Base-by-base conservation (phyloP, 2,329 filamentous ascomycete species). In the Tolypocladium endophyticum region DNA sequence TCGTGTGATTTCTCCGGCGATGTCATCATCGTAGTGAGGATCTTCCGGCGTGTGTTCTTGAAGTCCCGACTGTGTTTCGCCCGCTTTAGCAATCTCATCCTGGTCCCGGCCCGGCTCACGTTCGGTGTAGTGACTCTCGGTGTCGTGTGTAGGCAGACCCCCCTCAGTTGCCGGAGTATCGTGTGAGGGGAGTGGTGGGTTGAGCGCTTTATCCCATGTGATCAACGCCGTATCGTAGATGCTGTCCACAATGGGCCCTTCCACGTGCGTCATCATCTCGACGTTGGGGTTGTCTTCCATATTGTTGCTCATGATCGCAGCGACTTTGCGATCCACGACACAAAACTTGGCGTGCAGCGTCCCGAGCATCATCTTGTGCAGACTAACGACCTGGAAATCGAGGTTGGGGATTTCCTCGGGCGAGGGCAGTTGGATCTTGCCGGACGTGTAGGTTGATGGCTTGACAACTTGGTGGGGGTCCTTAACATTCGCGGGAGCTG, bases 291-390 rank as follows among this genome's bases (percentile, higher is more conserved):
- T 92, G 63, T 90, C 85, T 70, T 85, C 79, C 56, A 92, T 88
- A 66, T 92, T 93, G 70, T 91, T 91, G 74, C 88, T 92, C 72
- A 89, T 87, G 1, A 92, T 70, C 1, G 89, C 75, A 0, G 82
- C 89, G n/a, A 87, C 77, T 62, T 81, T 83, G 8, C 89, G 80
- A 70, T 93, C 89, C 1, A 92, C 83, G 1, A 92, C 76, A 78
- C 90, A 88, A 68, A 87, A 91, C 68, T 93, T 93, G 62, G 85
- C 79, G 67, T 92, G 89, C 47, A 92, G 87, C 0, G 89, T 93
- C 0, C 89, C 89, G 3, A 92, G 72, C 1, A 88, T 72, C 1
- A 88, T 81, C 16, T 80, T 79, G 66, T 92, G 89, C 66, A 85
- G 87, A 67, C 90, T 92, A 62, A 88, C 80, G 7, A 92, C 88